Conservation (phyloP, 148 eudicot genomes). For the Silene conica region DNA sequence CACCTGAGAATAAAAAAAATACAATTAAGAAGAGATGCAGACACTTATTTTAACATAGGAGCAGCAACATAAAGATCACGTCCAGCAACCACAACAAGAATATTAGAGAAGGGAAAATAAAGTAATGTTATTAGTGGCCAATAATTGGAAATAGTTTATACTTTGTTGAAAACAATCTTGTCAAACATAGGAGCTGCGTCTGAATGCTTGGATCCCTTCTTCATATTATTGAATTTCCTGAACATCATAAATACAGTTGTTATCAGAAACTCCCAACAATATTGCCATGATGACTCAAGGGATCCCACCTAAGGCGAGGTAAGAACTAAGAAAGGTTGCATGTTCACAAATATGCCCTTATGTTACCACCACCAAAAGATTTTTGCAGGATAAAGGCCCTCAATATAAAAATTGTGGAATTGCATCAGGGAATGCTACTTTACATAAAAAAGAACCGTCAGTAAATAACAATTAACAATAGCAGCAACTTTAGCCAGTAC, state of each 20-base stretch:
- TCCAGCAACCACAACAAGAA: not conserved
- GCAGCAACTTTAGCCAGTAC: too few species aligned
- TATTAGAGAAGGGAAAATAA: not conserved
- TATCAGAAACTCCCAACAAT: not conserved
- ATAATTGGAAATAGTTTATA: slow-evolving; percentile 19
- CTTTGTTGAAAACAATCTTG: slow-evolving; percentile 87
- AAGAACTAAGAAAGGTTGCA: not conserved
- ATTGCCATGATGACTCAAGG: too few species aligned
- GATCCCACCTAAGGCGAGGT: not conserved
- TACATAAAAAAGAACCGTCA: not conserved
- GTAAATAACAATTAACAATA: too few species aligned
- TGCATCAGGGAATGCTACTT: not conserved
- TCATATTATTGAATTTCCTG: slow-evolving; percentile 75
- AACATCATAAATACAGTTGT: slow-evolving; percentile 16
- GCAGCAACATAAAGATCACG: not conserved
- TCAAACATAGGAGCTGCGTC: slow-evolving; percentile 81
- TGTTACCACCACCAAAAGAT: not conserved
- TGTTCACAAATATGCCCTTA: too few species aligned
- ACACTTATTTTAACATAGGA: not conserved
- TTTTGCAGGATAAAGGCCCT: too few species aligned
- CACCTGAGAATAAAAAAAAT: slow-evolving; percentile 44
- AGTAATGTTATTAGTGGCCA: not conserved
- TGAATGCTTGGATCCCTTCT: slow-evolving; percentile 57
- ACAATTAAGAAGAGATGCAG: not conserved
- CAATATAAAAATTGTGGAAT: not conserved